Percentiles rank a stretch among this genome's conserved stretches.
Conservation (phyloP, 2,329 filamentous ascomycete species). For the Biscogniauxia mediterranea region DNA sequence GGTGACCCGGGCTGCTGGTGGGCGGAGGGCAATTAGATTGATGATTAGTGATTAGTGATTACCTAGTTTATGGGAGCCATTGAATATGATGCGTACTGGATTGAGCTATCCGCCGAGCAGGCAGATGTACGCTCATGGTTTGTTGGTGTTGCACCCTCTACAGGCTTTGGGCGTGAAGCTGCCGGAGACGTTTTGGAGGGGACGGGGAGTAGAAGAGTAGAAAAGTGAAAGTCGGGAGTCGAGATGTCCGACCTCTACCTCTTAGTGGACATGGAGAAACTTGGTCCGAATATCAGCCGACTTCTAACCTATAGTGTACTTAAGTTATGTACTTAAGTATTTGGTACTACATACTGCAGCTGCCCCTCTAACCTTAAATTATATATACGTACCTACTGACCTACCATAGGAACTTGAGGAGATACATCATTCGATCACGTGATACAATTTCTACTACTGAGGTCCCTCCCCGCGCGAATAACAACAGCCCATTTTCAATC, state of each 20-base stretch:
- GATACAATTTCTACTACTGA: no score
- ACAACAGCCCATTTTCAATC: constrained; percentile 16
- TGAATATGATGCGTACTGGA: constrained; percentile 48
- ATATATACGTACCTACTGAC: no score
- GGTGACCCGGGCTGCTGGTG: constrained; percentile 18
- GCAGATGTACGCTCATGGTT: constrained; percentile 64
- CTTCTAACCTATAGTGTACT: neutral
- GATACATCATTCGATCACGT: no score
- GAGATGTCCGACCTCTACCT: no score
- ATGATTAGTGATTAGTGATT: constrained; percentile 6
- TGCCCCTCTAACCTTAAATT: no score
- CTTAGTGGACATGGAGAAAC: no score
- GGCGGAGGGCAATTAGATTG: no score
- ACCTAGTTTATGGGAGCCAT: neutral
- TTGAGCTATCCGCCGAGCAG: constrained; percentile 58
- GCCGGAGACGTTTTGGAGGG: constrained; percentile 1
- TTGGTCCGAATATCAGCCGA: neutral
- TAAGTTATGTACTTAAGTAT: no score
- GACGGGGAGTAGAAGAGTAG: constrained; percentile 2
- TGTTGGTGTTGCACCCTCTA: constrained; percentile 17
- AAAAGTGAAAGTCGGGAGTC: neutral
- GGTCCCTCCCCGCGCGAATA: constrained; percentile 7
- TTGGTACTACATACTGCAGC: no score
- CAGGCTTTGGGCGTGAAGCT: neutral
- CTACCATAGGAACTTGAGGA: no score